Evolutionary conservation across 805 yeast genomes (phyloP).

Genomic region (Saturnispora hagleri): DNA sequence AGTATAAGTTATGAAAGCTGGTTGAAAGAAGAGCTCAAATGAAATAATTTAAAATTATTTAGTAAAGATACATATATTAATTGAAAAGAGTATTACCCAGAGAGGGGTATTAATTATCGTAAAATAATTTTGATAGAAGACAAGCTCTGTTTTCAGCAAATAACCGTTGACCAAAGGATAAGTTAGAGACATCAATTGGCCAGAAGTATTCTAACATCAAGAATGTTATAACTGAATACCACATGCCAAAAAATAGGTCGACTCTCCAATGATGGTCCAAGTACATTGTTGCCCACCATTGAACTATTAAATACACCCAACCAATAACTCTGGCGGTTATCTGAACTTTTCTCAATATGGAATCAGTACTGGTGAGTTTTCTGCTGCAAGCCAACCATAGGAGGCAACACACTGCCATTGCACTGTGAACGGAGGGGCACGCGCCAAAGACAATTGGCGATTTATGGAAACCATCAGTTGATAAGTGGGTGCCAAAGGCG

Average conservation of each 20-base stretch:
- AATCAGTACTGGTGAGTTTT: neutral
- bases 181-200: neutral
- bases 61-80: neutral
- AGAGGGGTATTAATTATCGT: neutral
- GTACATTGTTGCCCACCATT: slow-evolving; percentile 73
- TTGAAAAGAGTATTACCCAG: neutral
- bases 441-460: slow-evolving; percentile 75
- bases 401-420: slow-evolving; percentile 46
- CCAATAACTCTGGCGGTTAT: slow-evolving; percentile 27
- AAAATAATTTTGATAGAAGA: neutral
- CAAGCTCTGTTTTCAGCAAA: neutral
- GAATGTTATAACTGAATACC: slow-evolving; percentile 39
- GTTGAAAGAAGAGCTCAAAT: neutral
- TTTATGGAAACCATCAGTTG: slow-evolving; percentile 53
- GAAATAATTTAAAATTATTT: neutral
- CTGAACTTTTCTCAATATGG: neutral
- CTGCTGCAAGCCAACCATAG: neutral
- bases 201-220: slow-evolving; percentile 25
- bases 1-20: neutral
- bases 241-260: slow-evolving; percentile 47
- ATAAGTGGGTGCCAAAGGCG: slow-evolving; percentile 51
- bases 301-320: slow-evolving; percentile 39
- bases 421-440: slow-evolving; percentile 57
- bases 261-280: slow-evolving; percentile 65
- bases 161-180: neutral